Conservation (phyloP, 805 yeast species). For the Helenozyma baotianmanensis region DNA sequence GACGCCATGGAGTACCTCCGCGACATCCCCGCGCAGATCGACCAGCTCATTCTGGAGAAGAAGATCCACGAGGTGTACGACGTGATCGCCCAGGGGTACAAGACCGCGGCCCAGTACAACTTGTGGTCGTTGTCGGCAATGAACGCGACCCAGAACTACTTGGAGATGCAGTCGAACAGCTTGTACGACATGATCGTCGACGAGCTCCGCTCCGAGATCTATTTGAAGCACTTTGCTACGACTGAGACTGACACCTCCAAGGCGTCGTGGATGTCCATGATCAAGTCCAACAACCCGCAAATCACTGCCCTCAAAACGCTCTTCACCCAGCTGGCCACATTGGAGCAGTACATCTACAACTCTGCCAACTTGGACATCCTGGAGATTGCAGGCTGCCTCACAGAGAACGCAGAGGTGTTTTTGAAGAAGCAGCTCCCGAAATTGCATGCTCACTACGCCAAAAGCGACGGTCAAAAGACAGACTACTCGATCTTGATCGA, state of each 20-base stretch:
- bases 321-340: constrained; percentile 30
- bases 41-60: constrained; percentile 62
- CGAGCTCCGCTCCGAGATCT: constrained; percentile 68
- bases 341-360: constrained; percentile 52
- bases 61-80: constrained; percentile 63
- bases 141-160: constrained; percentile 43
- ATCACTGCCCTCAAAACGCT: constrained; percentile 32
- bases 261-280: constrained; percentile 13
- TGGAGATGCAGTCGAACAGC: constrained; percentile 53
- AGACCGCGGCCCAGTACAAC: constrained; percentile 45
- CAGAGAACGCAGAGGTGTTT: constrained; percentile 28
- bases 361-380: constrained; percentile 54
- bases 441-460: constrained; percentile 20
- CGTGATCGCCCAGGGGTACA: constrained; percentile 41
- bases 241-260: constrained; percentile 4
- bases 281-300: constrained; percentile 29
- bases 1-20: constrained; percentile 61
- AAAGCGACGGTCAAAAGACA: constrained; percentile 13
- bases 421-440: constrained; percentile 24
- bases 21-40: constrained; percentile 58
- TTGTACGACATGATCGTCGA: constrained; percentile 72
- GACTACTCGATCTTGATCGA: constrained; percentile 30
- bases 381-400: constrained; percentile 42
- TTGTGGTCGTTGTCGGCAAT: constrained; percentile 59
- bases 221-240: constrained; percentile 36